Percentiles rank a stretch among this genome's conserved stretches.
These are phyloP conservation scores for Alternaria sp. DNA, from an alignment of 2,329 filamentous ascomycete species.

Conservation along the genomic window DNA sequence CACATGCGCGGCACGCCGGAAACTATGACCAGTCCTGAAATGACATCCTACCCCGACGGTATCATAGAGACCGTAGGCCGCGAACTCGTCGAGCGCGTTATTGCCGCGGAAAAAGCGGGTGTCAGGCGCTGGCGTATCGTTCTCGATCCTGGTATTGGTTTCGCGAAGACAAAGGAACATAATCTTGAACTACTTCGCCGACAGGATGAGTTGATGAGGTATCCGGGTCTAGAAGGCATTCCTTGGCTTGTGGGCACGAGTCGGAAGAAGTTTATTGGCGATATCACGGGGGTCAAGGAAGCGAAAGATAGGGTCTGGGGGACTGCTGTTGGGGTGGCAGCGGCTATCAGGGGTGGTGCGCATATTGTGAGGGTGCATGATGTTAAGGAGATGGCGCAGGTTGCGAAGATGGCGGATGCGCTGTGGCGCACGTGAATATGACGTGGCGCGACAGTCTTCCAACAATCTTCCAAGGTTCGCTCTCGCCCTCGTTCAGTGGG, in stretches of 20 bases:
- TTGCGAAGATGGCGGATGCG: conserved; percentile 89
- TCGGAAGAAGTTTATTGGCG: conserved; percentile 87
- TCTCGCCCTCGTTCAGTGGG: neutral
- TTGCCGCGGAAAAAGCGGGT: conserved; percentile 79
- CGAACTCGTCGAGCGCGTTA: conserved; percentile 74
- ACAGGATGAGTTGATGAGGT: conserved; percentile 62
- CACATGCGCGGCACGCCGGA: conserved; percentile 89
- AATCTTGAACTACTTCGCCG: conserved; percentile 80
- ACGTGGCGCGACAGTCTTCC: neutral
- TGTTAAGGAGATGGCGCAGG: conserved; percentile 82
- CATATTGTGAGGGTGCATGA: conserved; percentile 95
- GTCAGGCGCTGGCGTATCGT: conserved; percentile 93
- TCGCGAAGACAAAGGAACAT: conserved; percentile 82
- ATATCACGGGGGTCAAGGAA: conserved; percentile 75
- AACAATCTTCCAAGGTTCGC: neutral
- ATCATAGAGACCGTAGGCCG: conserved; percentile 68
- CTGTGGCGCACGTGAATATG: conserved; percentile 67
- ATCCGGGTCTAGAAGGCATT: conserved; percentile 65
- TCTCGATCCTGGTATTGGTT: conserved; percentile 91
- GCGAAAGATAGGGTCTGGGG: conserved; percentile 78
- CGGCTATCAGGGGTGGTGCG: conserved; percentile 83
- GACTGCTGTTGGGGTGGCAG: conserved; percentile 85
- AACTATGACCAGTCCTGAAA: conserved; percentile 70
- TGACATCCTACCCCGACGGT: conserved; percentile 69
- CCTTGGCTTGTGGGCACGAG: conserved; percentile 92